Percentiles rank a stretch among this genome's conserved stretches.
These are phyloP conservation scores for Excoecaria cochinchinensis DNA, from an alignment of 345 rosid genomes.

Conservation along the genomic window DNA sequence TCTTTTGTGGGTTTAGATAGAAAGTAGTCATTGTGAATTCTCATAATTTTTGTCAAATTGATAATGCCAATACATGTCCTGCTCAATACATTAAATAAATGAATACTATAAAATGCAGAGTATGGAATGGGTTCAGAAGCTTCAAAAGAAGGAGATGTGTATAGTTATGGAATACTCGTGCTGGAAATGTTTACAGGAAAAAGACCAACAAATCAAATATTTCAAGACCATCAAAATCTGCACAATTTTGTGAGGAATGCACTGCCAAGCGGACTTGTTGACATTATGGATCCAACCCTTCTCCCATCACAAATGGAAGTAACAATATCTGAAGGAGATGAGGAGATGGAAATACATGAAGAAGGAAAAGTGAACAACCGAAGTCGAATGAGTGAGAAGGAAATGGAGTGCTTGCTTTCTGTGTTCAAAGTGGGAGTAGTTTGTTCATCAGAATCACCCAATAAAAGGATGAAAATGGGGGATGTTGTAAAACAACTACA, in stretches of 20 bases:
- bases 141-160: slow-evolving; percentile 12
- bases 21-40: no score
- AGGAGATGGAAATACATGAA: background rate
- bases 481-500: background rate
- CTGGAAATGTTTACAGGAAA: slow-evolving; percentile 16
- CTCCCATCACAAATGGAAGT: background rate
- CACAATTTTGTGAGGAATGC: background rate
- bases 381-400: background rate
- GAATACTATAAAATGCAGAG: no score
- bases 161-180: slow-evolving; percentile 15
- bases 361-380: background rate
- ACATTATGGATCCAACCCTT: slow-evolving; percentile 1
- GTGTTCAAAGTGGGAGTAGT: slow-evolving; percentile 1
- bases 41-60: no score
- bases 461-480: slow-evolving; percentile 6
- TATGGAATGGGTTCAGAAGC: background rate
- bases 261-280: background rate
- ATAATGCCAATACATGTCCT: no score
- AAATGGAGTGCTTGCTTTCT: background rate
- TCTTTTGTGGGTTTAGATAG: no score
- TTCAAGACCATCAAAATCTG: background rate
- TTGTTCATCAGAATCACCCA: slow-evolving; percentile 3
- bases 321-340: no score
- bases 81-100: no score
- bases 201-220: slow-evolving; percentile 6